These are phyloP conservation scores for Begonia loranthoides DNA, from an alignment of 306 rosid genomes.

Conservation along the genomic window DNA sequence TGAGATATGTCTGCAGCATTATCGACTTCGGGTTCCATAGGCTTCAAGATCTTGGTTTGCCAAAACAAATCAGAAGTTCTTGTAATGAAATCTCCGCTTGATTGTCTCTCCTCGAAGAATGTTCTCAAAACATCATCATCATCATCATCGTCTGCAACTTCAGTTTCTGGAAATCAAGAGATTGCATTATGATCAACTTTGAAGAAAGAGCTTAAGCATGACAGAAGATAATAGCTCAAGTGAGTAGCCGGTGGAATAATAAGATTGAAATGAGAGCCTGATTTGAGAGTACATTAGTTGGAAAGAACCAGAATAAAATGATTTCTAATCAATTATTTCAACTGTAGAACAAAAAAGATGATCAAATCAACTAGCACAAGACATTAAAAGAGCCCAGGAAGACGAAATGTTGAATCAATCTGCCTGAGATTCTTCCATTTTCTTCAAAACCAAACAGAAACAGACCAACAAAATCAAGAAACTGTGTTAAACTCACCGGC, in stretches of 20 bases:
- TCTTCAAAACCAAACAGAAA: background rate
- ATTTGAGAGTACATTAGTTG: background rate
- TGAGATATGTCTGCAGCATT: slow-evolving; percentile 18
- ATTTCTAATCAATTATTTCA: no score
- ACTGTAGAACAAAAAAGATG: no score
- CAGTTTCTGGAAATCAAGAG: slow-evolving; percentile 28
- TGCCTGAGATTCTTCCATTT: background rate
- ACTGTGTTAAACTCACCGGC: background rate
- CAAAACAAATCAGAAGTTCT: slow-evolving; percentile 72
- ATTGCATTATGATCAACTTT: slow-evolving; percentile 17
- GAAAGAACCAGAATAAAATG: background rate
- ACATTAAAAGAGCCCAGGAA: background rate
- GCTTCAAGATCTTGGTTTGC: slow-evolving; percentile 30
- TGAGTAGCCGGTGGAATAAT: background rate
- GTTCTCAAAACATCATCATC: slow-evolving; percentile 66
- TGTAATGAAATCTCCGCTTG: slow-evolving; percentile 62
- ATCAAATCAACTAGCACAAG: background rate
- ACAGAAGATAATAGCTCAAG: background rate
- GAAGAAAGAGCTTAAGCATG: slow-evolving; percentile 1
- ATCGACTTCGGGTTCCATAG: slow-evolving; percentile 21
- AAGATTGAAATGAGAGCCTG: background rate
- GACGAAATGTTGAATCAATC: background rate
- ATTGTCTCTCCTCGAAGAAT: slow-evolving; percentile 62
- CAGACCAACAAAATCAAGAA: background rate
- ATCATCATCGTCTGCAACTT: slow-evolving; percentile 44